A percentile compares a stretch with the other conserved stretches of the same genome.
phyloP scores from a whole-genome alignment of 345 rosid species.

The Hypericum perforatum region DNA sequence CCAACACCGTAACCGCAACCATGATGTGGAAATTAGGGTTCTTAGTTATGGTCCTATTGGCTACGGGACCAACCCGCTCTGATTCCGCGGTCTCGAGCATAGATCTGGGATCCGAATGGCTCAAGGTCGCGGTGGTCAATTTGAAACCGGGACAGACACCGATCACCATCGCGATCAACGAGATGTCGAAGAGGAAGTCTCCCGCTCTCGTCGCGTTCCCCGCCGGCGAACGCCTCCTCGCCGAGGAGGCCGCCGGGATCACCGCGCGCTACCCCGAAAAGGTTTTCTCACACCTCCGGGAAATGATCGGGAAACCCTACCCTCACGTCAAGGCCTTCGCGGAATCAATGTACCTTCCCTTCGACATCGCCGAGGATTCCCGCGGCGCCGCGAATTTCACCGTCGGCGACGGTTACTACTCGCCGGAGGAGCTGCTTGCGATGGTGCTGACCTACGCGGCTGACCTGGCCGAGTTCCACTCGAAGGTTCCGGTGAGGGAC shows the following conservation, averaged over 20 bases:
- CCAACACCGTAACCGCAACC: neutral
- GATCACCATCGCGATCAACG: constrained; percentile 84
- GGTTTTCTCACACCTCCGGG: constrained; percentile 73
- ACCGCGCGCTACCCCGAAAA: constrained; percentile 76
- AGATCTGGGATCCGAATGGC: constrained; percentile 97
- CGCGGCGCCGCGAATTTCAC: constrained; percentile 61
- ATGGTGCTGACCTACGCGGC: constrained; percentile 68
- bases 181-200: constrained; percentile 98
- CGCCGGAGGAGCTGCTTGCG: constrained; percentile 84
- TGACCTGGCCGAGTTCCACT: constrained; percentile 70
- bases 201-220: constrained; percentile 90
- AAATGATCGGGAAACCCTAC: constrained; percentile 75
- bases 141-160: constrained; percentile 84
- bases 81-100: constrained; percentile 81
- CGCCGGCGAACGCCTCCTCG: constrained; percentile 57
- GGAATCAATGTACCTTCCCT: constrained; percentile 69
- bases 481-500: constrained; percentile 59
- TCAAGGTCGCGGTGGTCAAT: constrained; percentile 86
- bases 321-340: constrained; percentile 40
- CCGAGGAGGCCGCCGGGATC: constrained; percentile 91
- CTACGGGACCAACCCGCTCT: constrained; percentile 13
- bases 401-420: constrained; percentile 40
- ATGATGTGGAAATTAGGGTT: constrained; percentile 12
- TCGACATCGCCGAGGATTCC: constrained; percentile 56
- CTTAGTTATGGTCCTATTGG: neutral